phyloP scores from a whole-genome alignment of 495 filamentous ascomycete genomes.

The Immersiella caudata region DNA sequence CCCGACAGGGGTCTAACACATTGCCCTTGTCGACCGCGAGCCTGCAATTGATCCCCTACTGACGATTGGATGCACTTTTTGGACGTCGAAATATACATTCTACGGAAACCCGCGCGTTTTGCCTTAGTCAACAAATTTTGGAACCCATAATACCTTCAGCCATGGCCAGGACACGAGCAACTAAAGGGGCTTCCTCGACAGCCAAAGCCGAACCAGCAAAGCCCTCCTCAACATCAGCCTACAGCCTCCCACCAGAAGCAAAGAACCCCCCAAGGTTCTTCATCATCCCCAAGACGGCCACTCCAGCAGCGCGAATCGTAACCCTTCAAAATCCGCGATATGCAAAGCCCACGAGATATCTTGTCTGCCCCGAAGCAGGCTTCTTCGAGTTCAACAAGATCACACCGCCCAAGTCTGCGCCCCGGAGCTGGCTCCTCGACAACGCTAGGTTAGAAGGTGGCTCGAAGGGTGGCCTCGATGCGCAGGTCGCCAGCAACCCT shows the following conservation, averaged over 20 bases:
- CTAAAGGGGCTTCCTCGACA: constrained; percentile 31
- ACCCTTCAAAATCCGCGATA: constrained; percentile 80
- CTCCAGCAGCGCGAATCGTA: constrained; percentile 67
- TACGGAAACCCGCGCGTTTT: neutral
- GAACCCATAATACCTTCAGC: neutral
- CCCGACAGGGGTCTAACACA: constrained; percentile 39
- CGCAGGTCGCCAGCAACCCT: constrained; percentile 56
- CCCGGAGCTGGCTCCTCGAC: constrained; percentile 70
- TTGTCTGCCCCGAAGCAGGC: constrained; percentile 77
- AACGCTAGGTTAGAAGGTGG: constrained; percentile 14
- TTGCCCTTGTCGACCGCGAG: neutral
- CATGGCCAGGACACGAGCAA: constrained; percentile 38
- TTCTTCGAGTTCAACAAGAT: constrained; percentile 87
- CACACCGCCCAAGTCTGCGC: constrained; percentile 60
- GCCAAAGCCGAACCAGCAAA: constrained; percentile 35
- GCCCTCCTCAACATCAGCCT: constrained; percentile 32
- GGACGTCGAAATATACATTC: neutral
- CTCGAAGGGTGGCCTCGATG: constrained; percentile 23
- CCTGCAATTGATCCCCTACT: neutral
- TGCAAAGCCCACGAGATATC: constrained; percentile 65
- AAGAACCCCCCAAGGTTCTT: constrained; percentile 67
- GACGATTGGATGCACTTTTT: constrained; percentile 1
- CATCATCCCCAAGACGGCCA: constrained; percentile 72
- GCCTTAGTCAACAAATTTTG: neutral
- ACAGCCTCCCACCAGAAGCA: constrained; percentile 40